Evolutionary conservation across 2,329 filamentous ascomycete genomes (phyloP), one percentile per base, ranked within the genome.

Genomic region (Diaporthe ampelina): DNA sequence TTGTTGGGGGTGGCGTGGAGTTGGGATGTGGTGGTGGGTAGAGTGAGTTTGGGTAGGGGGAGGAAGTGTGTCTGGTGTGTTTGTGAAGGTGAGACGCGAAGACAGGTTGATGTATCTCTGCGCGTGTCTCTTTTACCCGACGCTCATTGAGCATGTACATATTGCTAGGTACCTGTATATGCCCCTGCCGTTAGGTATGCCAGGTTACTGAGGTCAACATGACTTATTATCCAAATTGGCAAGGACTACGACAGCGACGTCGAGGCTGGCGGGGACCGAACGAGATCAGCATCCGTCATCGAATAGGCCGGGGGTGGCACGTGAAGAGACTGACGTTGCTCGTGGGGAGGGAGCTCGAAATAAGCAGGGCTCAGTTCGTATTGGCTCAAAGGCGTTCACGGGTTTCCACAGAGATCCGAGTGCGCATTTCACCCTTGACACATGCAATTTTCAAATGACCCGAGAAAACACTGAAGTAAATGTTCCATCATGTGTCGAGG

Each of bases 401-500:
- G 21, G 1, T 24, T 21, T 26, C 15, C 11, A 8, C 32, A 68
- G 4, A 52, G 29, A 13, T n/a, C 19, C 3, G 61, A 54, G 32
- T 35, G n/a, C 63, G 40, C 48, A 40, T 54, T 68, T 68, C 48
- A 68, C 63, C 48, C 8, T 54, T 54, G 43, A 24, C 40, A 52
- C 52, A 40, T 6, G 54, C 19, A 40, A n/a, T 59, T 59, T 52
- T 13, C 11, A 32, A 35, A 24, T 40, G 48, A 48, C 40, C 17
- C 52, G 48, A 48, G 54, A 52, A 48, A 69, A 32, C 54, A 40
- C 43, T 59, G 58, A 74, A 74, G 58, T 50, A 63, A 70, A 74
- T 70, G 40, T 48, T 69, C 70, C 74, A 70, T 72, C 61, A 70
- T 63, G 68, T 76, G 74, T 52, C 32, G 61, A 73, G 40, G 48